A percentile compares a stretch with the other conserved stretches of the same genome.
These are phyloP conservation scores for Phyllosticta capitalensis DNA, from an alignment of 2,329 filamentous ascomycete genomes.

Conservation along the genomic window DNA sequence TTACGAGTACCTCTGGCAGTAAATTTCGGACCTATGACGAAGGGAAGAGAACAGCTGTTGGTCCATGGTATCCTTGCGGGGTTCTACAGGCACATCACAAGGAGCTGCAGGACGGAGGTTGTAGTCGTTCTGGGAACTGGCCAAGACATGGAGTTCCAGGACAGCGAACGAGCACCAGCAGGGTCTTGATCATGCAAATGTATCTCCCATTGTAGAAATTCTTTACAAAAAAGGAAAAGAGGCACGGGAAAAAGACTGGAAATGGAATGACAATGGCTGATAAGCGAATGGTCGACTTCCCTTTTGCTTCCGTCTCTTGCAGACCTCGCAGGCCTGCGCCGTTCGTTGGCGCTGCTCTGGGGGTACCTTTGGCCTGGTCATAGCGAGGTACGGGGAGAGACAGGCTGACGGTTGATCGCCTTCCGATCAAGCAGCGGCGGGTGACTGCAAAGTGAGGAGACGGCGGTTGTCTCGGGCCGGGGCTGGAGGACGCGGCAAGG, in stretches of 20 bases:
- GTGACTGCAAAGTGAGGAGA: neutral
- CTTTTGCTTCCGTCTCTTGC: slow-evolving; percentile 60
- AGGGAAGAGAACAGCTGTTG: neutral
- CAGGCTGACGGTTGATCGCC: neutral
- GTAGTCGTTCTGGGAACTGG: neutral
- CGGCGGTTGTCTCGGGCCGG: neutral
- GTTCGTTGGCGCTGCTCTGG: slow-evolving; percentile 54
- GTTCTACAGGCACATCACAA: neutral
- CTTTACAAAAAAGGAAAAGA: neutral
- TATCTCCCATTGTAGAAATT: neutral
- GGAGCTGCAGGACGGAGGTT: neutral
- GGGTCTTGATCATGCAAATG: neutral
- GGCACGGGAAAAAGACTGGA: neutral
- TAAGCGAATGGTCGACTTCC: slow-evolving; percentile 28
- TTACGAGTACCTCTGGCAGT: neutral
- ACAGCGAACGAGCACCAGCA: neutral
- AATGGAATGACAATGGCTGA: neutral
- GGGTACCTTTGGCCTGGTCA: slow-evolving; percentile 48
- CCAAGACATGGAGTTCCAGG: neutral
- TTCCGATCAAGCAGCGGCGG: neutral
- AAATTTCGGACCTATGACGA: neutral
- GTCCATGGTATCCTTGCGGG: neutral
- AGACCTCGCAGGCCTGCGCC: slow-evolving; percentile 54
- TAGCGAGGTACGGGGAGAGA: slow-evolving; percentile 13
- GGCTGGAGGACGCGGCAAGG: neutral